Conservation (phyloP, 73 alveolate genomes). For the Blepharisma stoltei region DNA sequence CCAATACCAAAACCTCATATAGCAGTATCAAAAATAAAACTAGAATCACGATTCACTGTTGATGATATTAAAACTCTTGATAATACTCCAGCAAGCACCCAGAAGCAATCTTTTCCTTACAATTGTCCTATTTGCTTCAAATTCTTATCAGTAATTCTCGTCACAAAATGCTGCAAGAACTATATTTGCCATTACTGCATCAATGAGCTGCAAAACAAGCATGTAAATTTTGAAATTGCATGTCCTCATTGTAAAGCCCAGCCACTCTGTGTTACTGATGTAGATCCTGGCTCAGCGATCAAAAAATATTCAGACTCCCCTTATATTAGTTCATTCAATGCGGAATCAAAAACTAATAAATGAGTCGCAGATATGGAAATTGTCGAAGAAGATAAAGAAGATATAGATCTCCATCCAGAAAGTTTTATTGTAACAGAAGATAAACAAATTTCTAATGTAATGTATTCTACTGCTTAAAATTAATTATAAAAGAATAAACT, state of each 20-base stretch:
- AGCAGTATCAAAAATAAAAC: slow-evolving; percentile 5
- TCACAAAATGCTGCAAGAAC: slow-evolving; percentile 40
- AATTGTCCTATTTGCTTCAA: slow-evolving; percentile 57
- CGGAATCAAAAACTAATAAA: too few species aligned
- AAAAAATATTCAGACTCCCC: slow-evolving; percentile 30
- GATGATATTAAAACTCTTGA: slow-evolving; percentile 39
- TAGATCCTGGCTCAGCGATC: background rate
- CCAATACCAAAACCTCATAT: too few species aligned
- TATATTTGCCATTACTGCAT: slow-evolving; percentile 57
- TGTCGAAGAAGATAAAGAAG: too few species aligned
- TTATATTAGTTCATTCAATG: background rate
- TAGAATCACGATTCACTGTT: slow-evolving; percentile 8
- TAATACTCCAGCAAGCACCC: slow-evolving; percentile 45
- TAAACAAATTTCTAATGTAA: too few species aligned
- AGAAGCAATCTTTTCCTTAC: slow-evolving; percentile 39
- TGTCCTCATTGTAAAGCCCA: background rate
- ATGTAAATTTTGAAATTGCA: background rate
- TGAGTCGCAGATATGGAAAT: too few species aligned
- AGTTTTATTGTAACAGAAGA: too few species aligned
- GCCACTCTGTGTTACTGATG: slow-evolving; percentile 10
- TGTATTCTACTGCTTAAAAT: too few species aligned
- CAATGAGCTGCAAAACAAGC: slow-evolving; percentile 27
- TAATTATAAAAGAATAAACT: too few species aligned
- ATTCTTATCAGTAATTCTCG: slow-evolving; percentile 37
- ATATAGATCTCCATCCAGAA: too few species aligned